Evolutionary conservation across 441 rosid genomes (phyloP), one percentile per base, ranked within the genome.

Genomic region (Daphne laureola): DNA sequence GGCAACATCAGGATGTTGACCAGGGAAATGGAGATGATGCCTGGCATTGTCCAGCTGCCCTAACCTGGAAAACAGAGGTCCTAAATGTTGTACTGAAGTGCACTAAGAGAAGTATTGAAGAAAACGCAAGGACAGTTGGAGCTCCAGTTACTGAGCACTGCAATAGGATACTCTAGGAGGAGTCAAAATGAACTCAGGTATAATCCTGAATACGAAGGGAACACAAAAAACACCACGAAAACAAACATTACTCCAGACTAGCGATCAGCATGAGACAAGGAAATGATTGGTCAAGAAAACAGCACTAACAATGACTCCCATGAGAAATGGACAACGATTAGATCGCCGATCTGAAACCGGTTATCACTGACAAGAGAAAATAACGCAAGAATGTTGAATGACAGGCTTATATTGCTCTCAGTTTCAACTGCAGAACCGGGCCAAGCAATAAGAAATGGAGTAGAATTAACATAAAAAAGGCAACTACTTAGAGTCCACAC

Each of bases 41-140:
- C 78, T 60, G 0, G 74, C 83, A 71, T 78, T 80, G 40, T 83
- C 85, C 53, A 71, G 73, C 38, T 69, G 73, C 21, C 90, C 90
- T 43, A 83, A 59, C 65, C 90, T 83, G 62, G 64, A 61, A 55
- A 55, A 48, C 59, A 47, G 53, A 44, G 47, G 36, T 36, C 49
- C 49, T 27, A 36, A 31, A 42, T 31, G 43, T 3, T 6, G 56
- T 49, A n/a, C 9, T 43, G 45, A 53, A 12, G 14, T 41, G 53
- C 12, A 41, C 17, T 14, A 46, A 46, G 23, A 46, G 23, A 2
- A 25, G 26, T 43, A 46, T 15, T 46, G 16, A 8, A 46, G 23
- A 46, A 46, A 31, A 5, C 4, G 11, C 31, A 26, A 26, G 31
- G 31, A 26, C 31, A 26, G 31, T 26, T 26, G 3, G 31, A 26